These are phyloP conservation scores for Trichocladium uniseriatum DNA, from an alignment of 495 filamentous ascomycete genomes.

Conservation along the genomic window DNA sequence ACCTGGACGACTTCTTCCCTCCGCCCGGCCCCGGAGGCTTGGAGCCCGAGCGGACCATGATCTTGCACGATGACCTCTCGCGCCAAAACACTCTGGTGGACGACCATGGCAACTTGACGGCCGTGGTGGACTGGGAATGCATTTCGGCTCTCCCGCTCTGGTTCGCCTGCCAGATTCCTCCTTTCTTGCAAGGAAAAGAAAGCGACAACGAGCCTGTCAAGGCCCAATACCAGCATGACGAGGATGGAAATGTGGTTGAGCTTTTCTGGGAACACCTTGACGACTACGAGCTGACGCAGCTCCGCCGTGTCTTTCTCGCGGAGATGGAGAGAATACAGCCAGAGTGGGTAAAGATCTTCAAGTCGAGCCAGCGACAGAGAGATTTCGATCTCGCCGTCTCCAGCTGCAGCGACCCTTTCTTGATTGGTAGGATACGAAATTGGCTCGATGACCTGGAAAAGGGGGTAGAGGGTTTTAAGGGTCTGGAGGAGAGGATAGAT, in stretches of 20 bases:
- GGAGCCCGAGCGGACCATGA: constrained; percentile 18
- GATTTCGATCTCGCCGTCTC: constrained; percentile 6
- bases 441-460: constrained; percentile 1
- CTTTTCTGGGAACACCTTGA: constrained; percentile 6
- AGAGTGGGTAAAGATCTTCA: constrained; percentile 1
- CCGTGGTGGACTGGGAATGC: constrained; percentile 41
- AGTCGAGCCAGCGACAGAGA: constrained; percentile 1
- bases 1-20: constrained; percentile 11
- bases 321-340: constrained; percentile 1
- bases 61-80: constrained; percentile 34
- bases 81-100: constrained; percentile 35
- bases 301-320: not conserved
- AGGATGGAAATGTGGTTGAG: constrained; percentile 3
- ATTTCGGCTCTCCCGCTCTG: constrained; percentile 31
- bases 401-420: not conserved
- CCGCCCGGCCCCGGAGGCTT: not conserved
- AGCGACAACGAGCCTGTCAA: constrained; percentile 1
- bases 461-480: not conserved
- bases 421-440: not conserved
- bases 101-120: constrained; percentile 22
- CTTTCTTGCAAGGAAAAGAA: constrained; percentile 17
- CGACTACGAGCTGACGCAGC: constrained; percentile 4
- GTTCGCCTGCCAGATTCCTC: constrained; percentile 24
- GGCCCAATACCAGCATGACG: not conserved
- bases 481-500: constrained; percentile 3